Conservation (phyloP, 345 rosid species). For the Lepidium aucheri region DNA sequence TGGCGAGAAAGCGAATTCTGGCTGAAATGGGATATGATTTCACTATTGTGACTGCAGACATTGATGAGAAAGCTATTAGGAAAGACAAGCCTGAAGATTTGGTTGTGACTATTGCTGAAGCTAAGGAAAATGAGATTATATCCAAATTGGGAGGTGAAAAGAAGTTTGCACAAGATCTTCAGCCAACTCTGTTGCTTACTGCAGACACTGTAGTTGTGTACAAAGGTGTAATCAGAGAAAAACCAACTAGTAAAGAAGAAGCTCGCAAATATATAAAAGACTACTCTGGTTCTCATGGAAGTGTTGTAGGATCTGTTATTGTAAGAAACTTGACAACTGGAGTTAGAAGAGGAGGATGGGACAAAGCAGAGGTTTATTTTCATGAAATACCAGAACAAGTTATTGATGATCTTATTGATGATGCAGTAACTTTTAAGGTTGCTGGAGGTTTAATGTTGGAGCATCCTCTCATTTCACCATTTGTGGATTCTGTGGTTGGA, state of each 20-base stretch:
- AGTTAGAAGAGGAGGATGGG: conserved; percentile 69
- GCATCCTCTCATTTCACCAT: conserved; percentile 76
- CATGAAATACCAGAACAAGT: conserved; percentile 78
- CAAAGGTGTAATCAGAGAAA: conserved; percentile 75
- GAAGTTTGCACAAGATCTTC: conserved; percentile 31
- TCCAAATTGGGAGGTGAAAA: conserved; percentile 36
- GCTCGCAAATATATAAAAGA: conserved; percentile 81
- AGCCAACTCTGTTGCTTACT: conserved; percentile 57
- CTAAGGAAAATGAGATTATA: conserved; percentile 82
- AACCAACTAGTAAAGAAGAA: conserved; percentile 67
- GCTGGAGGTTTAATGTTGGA: conserved; percentile 91
- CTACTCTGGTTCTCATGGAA: conserved; percentile 77
- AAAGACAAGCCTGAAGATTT: conserved; percentile 78
- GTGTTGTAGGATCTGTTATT: conserved; percentile 77
- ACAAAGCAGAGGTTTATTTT: conserved; percentile 86
- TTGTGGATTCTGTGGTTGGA: conserved; percentile 80
- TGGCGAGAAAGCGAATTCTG: conserved; percentile 58
- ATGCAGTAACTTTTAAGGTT: conserved; percentile 53
- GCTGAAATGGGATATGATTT: conserved; percentile 89
- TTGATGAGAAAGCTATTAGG: conserved; percentile 76
- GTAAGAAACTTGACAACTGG: conserved; percentile 80
- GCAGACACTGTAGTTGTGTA: conserved; percentile 96
- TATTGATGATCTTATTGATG: conserved; percentile 73
- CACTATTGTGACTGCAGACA: conserved; percentile 68
- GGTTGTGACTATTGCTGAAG: conserved; percentile 83